Conservation (phyloP, 2,329 filamentous ascomycete species). For the Colletotrichum abscissum region DNA sequence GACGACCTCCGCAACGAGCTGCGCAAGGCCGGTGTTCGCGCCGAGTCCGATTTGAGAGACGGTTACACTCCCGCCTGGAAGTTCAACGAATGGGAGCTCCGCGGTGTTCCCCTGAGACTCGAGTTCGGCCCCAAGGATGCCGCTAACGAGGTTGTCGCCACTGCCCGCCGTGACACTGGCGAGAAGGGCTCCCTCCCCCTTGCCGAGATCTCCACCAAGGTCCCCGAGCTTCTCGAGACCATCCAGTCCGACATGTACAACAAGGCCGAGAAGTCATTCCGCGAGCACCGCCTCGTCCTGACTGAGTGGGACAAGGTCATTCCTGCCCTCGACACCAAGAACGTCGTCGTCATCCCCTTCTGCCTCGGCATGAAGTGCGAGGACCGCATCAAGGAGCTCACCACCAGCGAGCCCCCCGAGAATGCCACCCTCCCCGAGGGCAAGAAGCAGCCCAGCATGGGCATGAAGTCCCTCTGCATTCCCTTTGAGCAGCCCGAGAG, state of each 20-base stretch:
- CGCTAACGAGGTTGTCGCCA: conserved; percentile 85
- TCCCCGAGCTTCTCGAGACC: conserved; percentile 85
- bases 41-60: conserved; percentile 86
- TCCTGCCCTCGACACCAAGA: conserved; percentile 90
- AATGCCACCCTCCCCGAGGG: conserved; percentile 58
- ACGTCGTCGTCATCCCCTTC: conserved; percentile 91
- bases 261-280: conserved; percentile 83
- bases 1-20: conserved; percentile 77
- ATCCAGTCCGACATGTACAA: conserved; percentile 87
- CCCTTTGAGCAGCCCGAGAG: conserved; percentile 81
- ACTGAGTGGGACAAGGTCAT: conserved; percentile 93
- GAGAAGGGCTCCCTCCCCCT: conserved; percentile 86
- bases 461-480: conserved; percentile 79
- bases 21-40: conserved; percentile 78
- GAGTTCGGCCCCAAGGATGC: conserved; percentile 97
- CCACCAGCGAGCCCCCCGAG: conserved; percentile 71
- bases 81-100: conserved; percentile 99
- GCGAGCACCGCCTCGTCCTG: conserved; percentile 82
- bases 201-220: conserved; percentile 75
- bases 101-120: conserved; percentile 91
- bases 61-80: conserved; percentile 97
- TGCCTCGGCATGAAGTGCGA: conserved; percentile 87
- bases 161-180: conserved; percentile 86
- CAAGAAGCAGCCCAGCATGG: conserved; percentile 68
- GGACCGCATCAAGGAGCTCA: conserved; percentile 94